Evolutionary conservation across 2,329 filamentous ascomycete species (phyloP), one percentile per base, ranked within the genome.

Genomic region (Diaporthe longicolla): DNA sequence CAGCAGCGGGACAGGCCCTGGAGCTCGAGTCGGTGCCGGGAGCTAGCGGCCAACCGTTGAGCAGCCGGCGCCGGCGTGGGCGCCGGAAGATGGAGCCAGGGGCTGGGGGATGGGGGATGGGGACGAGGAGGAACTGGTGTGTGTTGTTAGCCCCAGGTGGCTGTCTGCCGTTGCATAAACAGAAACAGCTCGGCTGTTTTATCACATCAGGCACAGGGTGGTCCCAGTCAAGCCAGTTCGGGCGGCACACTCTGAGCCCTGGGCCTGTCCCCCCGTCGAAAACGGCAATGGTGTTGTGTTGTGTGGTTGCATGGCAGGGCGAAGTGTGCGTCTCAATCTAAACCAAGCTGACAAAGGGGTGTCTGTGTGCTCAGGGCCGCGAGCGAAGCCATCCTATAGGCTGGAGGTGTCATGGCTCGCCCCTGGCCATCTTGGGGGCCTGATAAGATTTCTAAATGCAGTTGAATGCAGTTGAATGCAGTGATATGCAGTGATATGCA

Each of bases 271-370:
- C 40, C 63, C 59, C 57, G 29, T 50, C 65, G 8, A 40, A 71
- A 73, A 32, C 50, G 55, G 72, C 32, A 70, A 70, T 70, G 72
- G 57, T 48, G 37, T 63, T 26, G 72, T 70, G 57, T 40, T 40
- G 72, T 70, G 72, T 73, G 72, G 72, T 70, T 73, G 57, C 72
- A 73, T 63, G 45, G 45, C 70, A 72, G 58, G 70, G 70, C 70
- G 72, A 54, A 37, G 43, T 40, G 66, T 71, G 58, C 66, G 19
- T 63, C 32, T 52, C 73, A 50, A 71, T 52, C 52, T 68, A 61
- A 61, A 54, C 43, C 72, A 70, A 54, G 54, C 45, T 63, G 71
- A 71, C 63, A 72, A 73, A 52, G 32, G 35, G 26, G 63, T 70
- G 63, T 40, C 45, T 73, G 70, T 70, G 63, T 37, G 59, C 8